Conservation (phyloP, 345 rosid genomes). For the Mercurialis annua region DNA sequence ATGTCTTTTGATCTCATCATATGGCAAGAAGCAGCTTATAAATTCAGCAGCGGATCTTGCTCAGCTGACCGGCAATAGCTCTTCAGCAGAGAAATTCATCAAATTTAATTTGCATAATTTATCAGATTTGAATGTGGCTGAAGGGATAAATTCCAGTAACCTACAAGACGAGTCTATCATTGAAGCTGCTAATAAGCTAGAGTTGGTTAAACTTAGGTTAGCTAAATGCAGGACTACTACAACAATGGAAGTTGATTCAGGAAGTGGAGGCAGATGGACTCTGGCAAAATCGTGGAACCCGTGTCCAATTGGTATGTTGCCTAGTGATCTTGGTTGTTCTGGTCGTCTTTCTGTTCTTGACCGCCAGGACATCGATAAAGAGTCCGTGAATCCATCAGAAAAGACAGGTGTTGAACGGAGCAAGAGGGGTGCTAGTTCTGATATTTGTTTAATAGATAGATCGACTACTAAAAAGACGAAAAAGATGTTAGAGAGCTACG, state of each 20-base stretch:
- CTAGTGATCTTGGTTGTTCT: slow-evolving; percentile 54
- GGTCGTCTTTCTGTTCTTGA: slow-evolving; percentile 64
- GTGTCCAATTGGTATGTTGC: slow-evolving; percentile 84
- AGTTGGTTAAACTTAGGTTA: slow-evolving; percentile 34
- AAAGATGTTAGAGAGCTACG: slow-evolving; percentile 24
- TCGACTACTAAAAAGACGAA: slow-evolving; percentile 29
- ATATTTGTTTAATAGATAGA: slow-evolving; percentile 17
- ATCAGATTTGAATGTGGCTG: slow-evolving; percentile 25
- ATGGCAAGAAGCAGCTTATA: slow-evolving; percentile 41
- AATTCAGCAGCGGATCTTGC: slow-evolving; percentile 50
- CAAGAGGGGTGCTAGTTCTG: slow-evolving; percentile 28
- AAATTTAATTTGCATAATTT: slow-evolving; percentile 32
- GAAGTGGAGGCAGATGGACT: slow-evolving; percentile 44
- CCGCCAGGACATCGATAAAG: slow-evolving; percentile 8
- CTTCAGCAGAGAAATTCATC: slow-evolving; percentile 43
- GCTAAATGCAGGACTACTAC: slow-evolving; percentile 29
- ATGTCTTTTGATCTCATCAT: slow-evolving; percentile 45
- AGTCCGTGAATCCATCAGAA: slow-evolving; percentile 20
- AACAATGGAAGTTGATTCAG: slow-evolving; percentile 24
- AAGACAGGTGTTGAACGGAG: slow-evolving; percentile 1
- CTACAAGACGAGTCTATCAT: slow-evolving; percentile 42
- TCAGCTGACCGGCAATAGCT: slow-evolving; percentile 38
- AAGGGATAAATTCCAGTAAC: slow-evolving; percentile 31
- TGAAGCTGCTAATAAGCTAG: slow-evolving; percentile 59
- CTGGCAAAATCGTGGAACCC: slow-evolving; percentile 70